Conservation (phyloP, 2,329 filamentous ascomycete genomes). For the Lecanicillium sp. region DNA sequence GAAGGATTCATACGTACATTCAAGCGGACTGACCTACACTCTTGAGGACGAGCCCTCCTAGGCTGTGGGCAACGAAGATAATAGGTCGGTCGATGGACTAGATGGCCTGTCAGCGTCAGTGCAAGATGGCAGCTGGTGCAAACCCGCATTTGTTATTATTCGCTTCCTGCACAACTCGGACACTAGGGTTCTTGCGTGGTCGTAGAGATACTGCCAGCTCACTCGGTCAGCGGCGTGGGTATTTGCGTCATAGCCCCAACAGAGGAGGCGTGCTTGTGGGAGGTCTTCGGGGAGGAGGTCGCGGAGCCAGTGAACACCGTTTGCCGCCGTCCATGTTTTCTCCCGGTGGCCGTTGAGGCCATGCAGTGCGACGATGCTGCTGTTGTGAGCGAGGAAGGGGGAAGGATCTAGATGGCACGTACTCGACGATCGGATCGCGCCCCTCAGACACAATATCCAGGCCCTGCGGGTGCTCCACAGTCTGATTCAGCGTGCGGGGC, state of each 20-base stretch:
- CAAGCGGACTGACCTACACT: conserved; percentile 14
- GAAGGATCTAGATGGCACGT: background rate
- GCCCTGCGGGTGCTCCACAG: conserved; percentile 1
- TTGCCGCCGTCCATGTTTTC: conserved; percentile 15
- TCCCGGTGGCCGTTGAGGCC: conserved; percentile 17
- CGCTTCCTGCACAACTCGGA: conserved; percentile 21
- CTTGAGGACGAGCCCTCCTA: conserved; percentile 25
- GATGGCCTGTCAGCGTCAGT: conserved; percentile 7
- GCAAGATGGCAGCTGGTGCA: background rate
- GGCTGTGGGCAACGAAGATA: conserved; percentile 22
- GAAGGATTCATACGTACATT: conserved; percentile 3
- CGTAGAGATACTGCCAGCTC: conserved; percentile 21
- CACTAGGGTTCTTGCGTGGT: conserved; percentile 23
- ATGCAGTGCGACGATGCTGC: conserved; percentile 17
- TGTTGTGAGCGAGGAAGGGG: background rate
- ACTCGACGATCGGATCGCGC: conserved; percentile 2
- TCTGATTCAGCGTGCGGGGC: background rate
- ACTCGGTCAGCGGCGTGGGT: conserved; percentile 15
- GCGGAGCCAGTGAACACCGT: conserved; percentile 17
- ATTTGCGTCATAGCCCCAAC: conserved; percentile 25
- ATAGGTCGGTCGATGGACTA: conserved; percentile 20
- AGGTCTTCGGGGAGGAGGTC: conserved; percentile 19
- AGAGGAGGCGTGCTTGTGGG: conserved; percentile 23
- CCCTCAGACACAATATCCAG: conserved; percentile 1
- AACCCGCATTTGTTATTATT: conserved; percentile 14